Evolutionary conservation across 75 land plant species (phyloP).

Genomic region (Chamaecyparis obtusa): DNA sequence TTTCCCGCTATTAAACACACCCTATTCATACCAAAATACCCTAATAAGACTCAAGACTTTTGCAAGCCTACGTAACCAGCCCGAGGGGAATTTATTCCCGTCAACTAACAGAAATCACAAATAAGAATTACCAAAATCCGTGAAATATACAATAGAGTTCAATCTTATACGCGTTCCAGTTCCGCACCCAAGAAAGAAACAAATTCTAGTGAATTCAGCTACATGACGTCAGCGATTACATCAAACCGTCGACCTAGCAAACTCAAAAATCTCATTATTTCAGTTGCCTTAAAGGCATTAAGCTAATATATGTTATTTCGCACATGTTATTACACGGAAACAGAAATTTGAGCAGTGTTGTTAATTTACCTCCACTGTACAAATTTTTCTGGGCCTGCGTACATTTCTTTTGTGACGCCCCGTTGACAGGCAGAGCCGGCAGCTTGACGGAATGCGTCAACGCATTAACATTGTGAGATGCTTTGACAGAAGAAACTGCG

Average conservation of each 20-base stretch:
- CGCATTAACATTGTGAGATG: background rate
- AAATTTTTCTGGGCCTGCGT: background rate
- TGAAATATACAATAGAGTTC: background rate
- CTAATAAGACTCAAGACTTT: background rate
- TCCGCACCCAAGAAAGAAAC: background rate
- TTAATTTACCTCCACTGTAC: background rate
- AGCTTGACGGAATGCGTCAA: background rate
- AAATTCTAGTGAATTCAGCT: background rate
- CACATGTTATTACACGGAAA: background rate
- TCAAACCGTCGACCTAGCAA: background rate
- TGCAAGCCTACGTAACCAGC: background rate
- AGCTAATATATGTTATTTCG: background rate
- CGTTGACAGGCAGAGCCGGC: background rate
- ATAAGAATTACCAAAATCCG: background rate
- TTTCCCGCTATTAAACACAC: background rate
- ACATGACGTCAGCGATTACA: background rate
- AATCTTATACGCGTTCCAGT: background rate
- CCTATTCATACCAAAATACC: background rate
- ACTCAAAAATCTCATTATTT: background rate
- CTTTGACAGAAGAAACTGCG: background rate
- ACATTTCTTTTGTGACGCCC: background rate
- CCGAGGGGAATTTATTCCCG: background rate
- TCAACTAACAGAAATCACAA: background rate
- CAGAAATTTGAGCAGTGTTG: background rate
- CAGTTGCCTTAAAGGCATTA: background rate